A percentile compares a stretch with the other conserved stretches of the same genome.
Conservation (phyloP, 2,329 filamentous ascomycete species). For the Neopestalotiopsis sp. region DNA sequence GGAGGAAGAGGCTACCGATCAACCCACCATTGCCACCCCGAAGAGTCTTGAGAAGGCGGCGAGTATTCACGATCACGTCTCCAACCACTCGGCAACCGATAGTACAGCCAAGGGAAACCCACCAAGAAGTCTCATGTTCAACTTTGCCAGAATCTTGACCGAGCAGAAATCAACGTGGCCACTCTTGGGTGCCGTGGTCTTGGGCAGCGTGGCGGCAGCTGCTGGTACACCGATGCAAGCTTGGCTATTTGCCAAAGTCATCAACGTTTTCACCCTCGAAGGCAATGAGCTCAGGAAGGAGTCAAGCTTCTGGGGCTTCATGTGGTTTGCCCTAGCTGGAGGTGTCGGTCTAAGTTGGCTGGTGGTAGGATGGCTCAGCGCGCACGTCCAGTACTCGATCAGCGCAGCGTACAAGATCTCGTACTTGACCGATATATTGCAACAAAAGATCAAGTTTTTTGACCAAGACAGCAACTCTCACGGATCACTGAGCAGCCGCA, state of each 20-base stretch:
- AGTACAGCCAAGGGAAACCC: background rate
- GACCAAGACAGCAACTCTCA: conserved; percentile 61
- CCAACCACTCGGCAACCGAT: background rate
- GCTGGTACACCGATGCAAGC: conserved; percentile 55
- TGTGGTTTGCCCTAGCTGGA: conserved; percentile 64
- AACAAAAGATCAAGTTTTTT: conserved; percentile 53
- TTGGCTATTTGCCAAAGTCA: conserved; percentile 56
- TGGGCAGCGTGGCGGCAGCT: conserved; percentile 38
- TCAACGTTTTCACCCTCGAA: conserved; percentile 49
- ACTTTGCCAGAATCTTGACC: conserved; percentile 58
- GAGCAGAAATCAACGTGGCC: conserved; percentile 47
- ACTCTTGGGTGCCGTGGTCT: background rate
- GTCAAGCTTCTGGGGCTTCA: conserved; percentile 64
- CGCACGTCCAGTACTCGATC: conserved; percentile 57
- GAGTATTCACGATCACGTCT: conserved; percentile 38
- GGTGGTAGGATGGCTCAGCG: conserved; percentile 38
- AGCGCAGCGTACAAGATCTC: conserved; percentile 32
- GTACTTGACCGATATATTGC: conserved; percentile 46
- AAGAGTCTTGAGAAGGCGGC: conserved; percentile 39
- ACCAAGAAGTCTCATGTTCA: conserved; percentile 25
- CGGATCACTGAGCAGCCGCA: conserved; percentile 59
- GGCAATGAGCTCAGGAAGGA: conserved; percentile 37
- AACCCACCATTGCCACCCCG: conserved; percentile 29
- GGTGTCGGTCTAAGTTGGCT: conserved; percentile 59
- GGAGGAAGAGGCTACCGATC: too few relatives aligned